Base-by-base conservation (phyloP, 2,329 filamentous ascomycete genomes). In the Coleophoma crateriformis region DNA sequence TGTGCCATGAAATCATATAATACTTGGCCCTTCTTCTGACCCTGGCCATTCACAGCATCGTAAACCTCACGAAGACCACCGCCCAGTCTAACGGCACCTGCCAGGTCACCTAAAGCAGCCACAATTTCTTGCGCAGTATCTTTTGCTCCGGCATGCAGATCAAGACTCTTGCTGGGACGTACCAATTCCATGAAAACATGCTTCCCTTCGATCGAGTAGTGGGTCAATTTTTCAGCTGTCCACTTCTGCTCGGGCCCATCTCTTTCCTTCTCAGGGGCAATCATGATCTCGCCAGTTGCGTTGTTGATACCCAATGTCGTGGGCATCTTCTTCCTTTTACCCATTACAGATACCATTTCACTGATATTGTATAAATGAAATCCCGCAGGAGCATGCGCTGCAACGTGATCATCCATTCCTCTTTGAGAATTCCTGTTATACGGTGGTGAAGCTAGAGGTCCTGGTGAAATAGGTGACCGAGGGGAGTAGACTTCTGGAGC, bases 1-100 rank as follows among this genome's bases (percentile, higher is more conserved):
- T 97, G 92, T 0, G 94, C 94, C 82, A 90, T 88, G 67, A 99
- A 99, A 64, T 97, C 92, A 65, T 96, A 97, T 34, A 96, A 74
- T 60, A 99, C 82, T 52, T 87, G 79, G 10, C 91, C 94, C 64
- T 87, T 92, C 74, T 89, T 95, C 65, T 87, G 82, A 71, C 78
- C 63, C 64, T 77, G 66, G 33, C 87, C 82, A 38, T 84, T 79
- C 37, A 86, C 87, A 34, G 91, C 92, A 59, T 87, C 82, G 52
- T 96, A 84, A 7, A 96, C 87, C 64, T 97, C 94, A 35, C 85
- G 80, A 45, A 99, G 71, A 5, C 88, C 83, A 64, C 89, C 89
- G 15, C 41, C 41, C n/a, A 89, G 90, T 58, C 85, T 83, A 41
- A 88, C 83, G 34, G 88, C 90, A 34, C 92, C 94, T 14, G 91